Conservation (phyloP, 768 basidiomycete genomes). For the Termitomyces heimii region DNA sequence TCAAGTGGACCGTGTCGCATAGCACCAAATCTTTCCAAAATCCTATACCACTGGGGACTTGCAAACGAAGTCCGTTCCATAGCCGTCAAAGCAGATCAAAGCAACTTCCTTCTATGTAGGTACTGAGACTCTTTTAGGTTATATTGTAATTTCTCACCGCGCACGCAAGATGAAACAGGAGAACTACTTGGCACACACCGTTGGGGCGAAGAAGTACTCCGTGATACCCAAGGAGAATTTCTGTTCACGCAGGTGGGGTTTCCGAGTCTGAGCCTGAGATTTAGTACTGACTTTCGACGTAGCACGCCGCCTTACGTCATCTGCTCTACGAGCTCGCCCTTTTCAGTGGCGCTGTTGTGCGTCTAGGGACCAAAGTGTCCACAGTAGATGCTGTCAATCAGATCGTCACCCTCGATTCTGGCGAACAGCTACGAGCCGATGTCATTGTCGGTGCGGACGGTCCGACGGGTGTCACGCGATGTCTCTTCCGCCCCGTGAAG, state of each 20-base stretch:
- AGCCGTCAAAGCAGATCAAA: conserved; percentile 10
- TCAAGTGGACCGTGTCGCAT: conserved; percentile 23
- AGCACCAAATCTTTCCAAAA: conserved; percentile 50
- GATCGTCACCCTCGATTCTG: conserved; percentile 29
- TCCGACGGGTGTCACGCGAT: conserved; percentile 29
- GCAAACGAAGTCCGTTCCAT: conserved; percentile 16
- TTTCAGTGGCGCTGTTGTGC: conserved; percentile 35
- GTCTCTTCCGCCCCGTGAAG: conserved; percentile 23
- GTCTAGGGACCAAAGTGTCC: conserved; percentile 24
- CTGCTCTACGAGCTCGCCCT: conserved; percentile 41
- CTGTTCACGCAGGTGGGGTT: conserved; percentile 28
- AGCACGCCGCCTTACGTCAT: conserved; percentile 47
- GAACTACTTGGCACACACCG: conserved; percentile 38
- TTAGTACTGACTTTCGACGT: not conserved
- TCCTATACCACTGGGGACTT: conserved; percentile 51
- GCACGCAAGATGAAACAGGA: conserved; percentile 40
- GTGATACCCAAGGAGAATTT: conserved; percentile 34
- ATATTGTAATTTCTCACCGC: not conserved
- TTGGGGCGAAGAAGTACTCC: conserved; percentile 47
- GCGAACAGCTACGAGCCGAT: conserved; percentile 38
- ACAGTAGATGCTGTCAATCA: conserved; percentile 20
- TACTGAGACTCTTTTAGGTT: not conserved
- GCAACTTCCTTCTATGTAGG: conserved; percentile 13
- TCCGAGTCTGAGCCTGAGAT: conserved; percentile 2
- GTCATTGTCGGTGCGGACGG: conserved; percentile 58